Evolutionary conservation across 2,329 filamentous ascomycete genomes (phyloP), one percentile per base, ranked within the genome.

Genomic region (Fusarium anthophilum): DNA sequence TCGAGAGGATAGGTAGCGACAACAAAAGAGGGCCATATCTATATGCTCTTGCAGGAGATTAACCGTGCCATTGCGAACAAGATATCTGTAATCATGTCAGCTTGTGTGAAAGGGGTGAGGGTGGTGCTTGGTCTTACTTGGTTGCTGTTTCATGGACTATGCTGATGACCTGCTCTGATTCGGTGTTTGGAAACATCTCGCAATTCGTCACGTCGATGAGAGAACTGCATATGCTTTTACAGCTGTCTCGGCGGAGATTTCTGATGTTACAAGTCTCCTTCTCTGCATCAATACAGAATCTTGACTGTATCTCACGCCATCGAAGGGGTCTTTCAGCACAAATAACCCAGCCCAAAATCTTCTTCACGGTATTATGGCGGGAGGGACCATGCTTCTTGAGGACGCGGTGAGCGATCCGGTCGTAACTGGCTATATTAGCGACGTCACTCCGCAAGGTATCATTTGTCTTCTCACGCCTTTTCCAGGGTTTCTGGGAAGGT

Each of bases 171-270:
- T 58, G 38, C 0, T 66, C 64, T 0, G 64, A 57, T 4, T 44
- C 14, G 0, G 3, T 1, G 3, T 1, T 20, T 0, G 10, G 22
- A 1, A 64, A 66, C 0, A 57, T 0, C 0, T 66, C 47, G 5
- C 64, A 66, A 0, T 17, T 0, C 0, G 14, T 24, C 0, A 44
- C 5, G 8, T 67, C 53, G 0, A 66, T 15, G 0, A 67, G 1
- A 0, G 64, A 67, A 14, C 64, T 43, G 10, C 61, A 65, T 2
- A 67, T 39, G 0, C 1, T 1, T 0, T 67, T 67, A 0, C 61
- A 67, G 1, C 9, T 45, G 2, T 67, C 30, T 32, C 32, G 32
- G 5, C 32, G 5, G 32, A 32, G 32, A 4, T 32, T 32, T 5
- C 32, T 32, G 32, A 2, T 15, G 32, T 35, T 15, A 1, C 32